A percentile compares a stretch with the other conserved stretches of the same genome.
Evolutionary conservation across 352 stramenopile genomes (phyloP).

Genomic region (Phytophthora cactorum): DNA sequence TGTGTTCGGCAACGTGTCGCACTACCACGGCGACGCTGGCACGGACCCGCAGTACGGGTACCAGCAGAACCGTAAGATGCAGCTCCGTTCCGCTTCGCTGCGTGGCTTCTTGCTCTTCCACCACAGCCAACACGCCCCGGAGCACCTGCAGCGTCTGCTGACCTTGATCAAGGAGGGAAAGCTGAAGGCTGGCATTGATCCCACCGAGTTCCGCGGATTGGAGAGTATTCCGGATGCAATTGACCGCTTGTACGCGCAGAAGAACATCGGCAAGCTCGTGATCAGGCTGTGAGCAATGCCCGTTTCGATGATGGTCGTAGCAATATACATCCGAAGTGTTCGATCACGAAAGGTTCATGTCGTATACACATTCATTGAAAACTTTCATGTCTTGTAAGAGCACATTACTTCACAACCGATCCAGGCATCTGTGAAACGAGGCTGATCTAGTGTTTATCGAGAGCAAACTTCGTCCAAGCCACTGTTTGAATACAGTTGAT

Average conservation of each 20-base stretch:
- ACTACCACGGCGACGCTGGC: slow-evolving; percentile 45
- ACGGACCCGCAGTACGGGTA: slow-evolving; percentile 35
- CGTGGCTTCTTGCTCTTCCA: slow-evolving; percentile 54
- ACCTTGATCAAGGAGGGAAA: slow-evolving; percentile 57
- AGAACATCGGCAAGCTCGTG: slow-evolving; percentile 85
- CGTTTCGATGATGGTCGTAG: neutral
- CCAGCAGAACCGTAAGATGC: slow-evolving; percentile 43
- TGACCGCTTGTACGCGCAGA: slow-evolving; percentile 64
- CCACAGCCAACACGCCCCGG: slow-evolving; percentile 37
- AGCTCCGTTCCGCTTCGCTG: slow-evolving; percentile 44
- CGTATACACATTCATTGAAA: no score
- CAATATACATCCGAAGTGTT: no score
- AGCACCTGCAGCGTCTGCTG: slow-evolving; percentile 46
- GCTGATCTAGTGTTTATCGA: no score
- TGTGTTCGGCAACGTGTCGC: slow-evolving; percentile 60
- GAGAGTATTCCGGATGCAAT: slow-evolving; percentile 62
- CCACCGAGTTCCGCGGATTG: slow-evolving; percentile 52
- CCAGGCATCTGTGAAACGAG: no score
- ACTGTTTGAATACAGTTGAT: no score
- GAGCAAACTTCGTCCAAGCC: no score
- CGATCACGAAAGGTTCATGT: no score
- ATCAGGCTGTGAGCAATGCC: slow-evolving; percentile 45
- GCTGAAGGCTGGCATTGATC: slow-evolving; percentile 57
- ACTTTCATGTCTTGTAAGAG: no score
- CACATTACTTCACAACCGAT: no score